Evolutionary conservation across 202 grass and related monocot species (phyloP), one percentile per base, ranked within the genome.

Genomic region (Bolboschoenoplectus hybrid): DNA sequence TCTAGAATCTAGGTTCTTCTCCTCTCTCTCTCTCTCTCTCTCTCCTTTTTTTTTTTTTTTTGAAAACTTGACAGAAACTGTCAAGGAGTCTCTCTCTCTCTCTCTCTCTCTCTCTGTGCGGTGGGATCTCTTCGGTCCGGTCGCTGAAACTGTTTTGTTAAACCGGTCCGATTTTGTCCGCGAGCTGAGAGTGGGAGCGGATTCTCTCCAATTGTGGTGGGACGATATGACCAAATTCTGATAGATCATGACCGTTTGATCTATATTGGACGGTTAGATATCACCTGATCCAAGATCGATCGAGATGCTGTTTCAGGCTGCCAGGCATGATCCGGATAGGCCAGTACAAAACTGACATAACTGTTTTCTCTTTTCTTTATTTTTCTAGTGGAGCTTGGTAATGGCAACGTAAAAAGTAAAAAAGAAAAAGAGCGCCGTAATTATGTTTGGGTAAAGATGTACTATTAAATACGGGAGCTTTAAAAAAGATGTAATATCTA

Each of bases 1-100:
- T 79, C 74, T 79, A 56, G 50, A 77, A 78, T 78, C 51, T 55
- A 79, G 74, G 50, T 58, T 79, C 52, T 53, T 38, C 51, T 1
- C 5, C 49, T 16, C n/a, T n/a, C n/a, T 26, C 26, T 26, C 26
- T 26, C 26, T 26, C 26, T 26, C 26, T 26, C 26, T 26, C 26
- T 26, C 26, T 26, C 26, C 26, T 26, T 26, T 26, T 26, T 26
- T 26, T 26, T 26, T 26, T 26, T 26, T 26, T 26, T 26, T 26
- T 26, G 26, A 26, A 26, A 26, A 26, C 26, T 26, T 26, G 26
- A 26, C 26, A 26, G 26, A 26, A 26, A 26, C 26, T 26, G 26
- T 26, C 26, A 26, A 26, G 26, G 26, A 26, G 26, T 26, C 26
- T 26, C 26, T 26, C 26, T 26, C 26, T 26, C 26, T 26, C 26